Conservation (phyloP, 1,284 basidiomycete species). For the Trametes polyzona region DNA sequence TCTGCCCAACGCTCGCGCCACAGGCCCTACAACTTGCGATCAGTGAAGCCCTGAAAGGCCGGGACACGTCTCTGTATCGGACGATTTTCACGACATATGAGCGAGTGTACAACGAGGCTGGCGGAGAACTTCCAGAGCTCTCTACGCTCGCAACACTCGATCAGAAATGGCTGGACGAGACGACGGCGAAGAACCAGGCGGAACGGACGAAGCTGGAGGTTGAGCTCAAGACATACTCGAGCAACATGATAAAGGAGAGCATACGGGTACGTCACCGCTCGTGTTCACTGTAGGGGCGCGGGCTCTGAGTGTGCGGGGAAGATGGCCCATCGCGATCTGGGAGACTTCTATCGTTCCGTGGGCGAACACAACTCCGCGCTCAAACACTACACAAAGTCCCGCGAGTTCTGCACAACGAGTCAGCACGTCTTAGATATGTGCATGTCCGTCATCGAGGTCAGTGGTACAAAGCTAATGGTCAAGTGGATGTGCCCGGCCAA, state of each 20-base stretch:
- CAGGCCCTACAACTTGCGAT: conserved; percentile 71
- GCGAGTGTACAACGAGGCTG: conserved; percentile 43
- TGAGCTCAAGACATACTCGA: conserved; percentile 87
- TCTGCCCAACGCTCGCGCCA: conserved; percentile 67
- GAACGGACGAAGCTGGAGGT: conserved; percentile 81
- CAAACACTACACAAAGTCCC: conserved; percentile 81
- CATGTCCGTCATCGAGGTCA: conserved; percentile 76
- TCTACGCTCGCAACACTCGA: conserved; percentile 53
- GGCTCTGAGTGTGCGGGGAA: not conserved
- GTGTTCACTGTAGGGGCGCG: not conserved
- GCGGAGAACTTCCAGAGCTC: conserved; percentile 49
- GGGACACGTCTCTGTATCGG: conserved; percentile 66
- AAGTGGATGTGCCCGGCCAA: not conserved
- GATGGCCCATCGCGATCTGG: conserved; percentile 87
- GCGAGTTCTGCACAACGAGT: conserved; percentile 85
- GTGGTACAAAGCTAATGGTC: conserved; percentile 13
- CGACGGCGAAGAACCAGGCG: conserved; percentile 57
- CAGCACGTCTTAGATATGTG: conserved; percentile 89
- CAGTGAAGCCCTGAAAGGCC: conserved; percentile 60
- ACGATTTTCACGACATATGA: conserved; percentile 62
- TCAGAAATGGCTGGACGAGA: conserved; percentile 69
- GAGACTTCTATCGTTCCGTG: conserved; percentile 68
- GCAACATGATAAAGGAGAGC: conserved; percentile 95
- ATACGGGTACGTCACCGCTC: conserved; percentile 64
- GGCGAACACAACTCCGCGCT: conserved; percentile 75